phyloP scores from a whole-genome alignment of 2,329 filamentous ascomycete species.

The Colletotrichum sp. region DNA sequence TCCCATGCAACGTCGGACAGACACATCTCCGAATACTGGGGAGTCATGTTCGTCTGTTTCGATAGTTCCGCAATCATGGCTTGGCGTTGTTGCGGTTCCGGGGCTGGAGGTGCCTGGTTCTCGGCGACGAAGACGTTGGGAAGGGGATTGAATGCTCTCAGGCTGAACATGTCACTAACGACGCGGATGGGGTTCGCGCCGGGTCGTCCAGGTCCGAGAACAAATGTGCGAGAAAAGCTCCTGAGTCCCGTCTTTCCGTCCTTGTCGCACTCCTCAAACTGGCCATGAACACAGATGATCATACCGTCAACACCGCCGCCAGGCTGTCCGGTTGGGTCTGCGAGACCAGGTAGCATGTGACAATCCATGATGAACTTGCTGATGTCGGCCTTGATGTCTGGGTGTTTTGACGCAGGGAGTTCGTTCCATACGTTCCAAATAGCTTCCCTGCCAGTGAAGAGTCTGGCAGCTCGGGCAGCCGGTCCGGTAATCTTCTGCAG shows the following conservation, averaged over 20 bases:
- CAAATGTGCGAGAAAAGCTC: slow-evolving; percentile 82
- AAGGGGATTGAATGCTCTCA: slow-evolving; percentile 68
- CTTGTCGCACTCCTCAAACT: slow-evolving; percentile 77
- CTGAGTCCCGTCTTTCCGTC: slow-evolving; percentile 66
- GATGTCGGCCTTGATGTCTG: slow-evolving; percentile 68
- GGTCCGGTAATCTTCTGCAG: slow-evolving; percentile 70
- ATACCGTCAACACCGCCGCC: slow-evolving; percentile 75
- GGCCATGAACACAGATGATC: slow-evolving; percentile 79
- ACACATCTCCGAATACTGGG: slow-evolving; percentile 81
- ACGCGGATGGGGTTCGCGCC: slow-evolving; percentile 72
- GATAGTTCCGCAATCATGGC: slow-evolving; percentile 78
- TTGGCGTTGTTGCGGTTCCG: slow-evolving; percentile 56
- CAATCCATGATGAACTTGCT: slow-evolving; percentile 86
- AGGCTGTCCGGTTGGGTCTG: slow-evolving; percentile 70
- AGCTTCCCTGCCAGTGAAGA: slow-evolving; percentile 66
- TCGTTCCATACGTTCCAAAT: slow-evolving; percentile 73
- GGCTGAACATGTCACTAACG: slow-evolving; percentile 77
- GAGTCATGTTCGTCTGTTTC: slow-evolving; percentile 79
- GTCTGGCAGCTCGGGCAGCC: slow-evolving; percentile 66
- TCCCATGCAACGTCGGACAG: slow-evolving; percentile 82
- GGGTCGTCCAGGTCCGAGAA: slow-evolving; percentile 76
- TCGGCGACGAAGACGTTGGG: slow-evolving; percentile 44
- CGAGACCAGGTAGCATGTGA: slow-evolving; percentile 73
- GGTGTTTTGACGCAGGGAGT: slow-evolving; percentile 77
- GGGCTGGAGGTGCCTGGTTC: slow-evolving; percentile 25